Evolutionary conservation across 176 grass and related monocot species (phyloP).

Genomic region (Hyparrhenia diplandra): DNA sequence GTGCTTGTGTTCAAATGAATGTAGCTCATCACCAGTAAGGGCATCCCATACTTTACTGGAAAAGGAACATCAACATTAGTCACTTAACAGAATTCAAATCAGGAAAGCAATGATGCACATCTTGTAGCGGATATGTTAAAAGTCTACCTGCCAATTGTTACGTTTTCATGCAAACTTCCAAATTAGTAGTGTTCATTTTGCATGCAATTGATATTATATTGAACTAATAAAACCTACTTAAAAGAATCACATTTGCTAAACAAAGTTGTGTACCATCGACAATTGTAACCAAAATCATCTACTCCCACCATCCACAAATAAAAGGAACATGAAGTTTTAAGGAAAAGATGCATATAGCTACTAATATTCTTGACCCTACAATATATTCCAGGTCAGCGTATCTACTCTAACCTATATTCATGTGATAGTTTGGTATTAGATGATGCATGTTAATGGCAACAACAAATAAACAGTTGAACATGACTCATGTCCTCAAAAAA

Average conservation of each 20-base stretch:
- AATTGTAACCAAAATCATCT: not conserved
- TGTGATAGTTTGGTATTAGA: not conserved
- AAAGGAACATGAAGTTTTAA: not conserved
- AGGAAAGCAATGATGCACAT: not conserved
- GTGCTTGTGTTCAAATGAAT: constrained; percentile 94
- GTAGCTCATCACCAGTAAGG: constrained; percentile 72
- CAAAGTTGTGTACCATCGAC: not conserved
- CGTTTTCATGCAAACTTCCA: not conserved
- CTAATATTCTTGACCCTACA: not conserved
- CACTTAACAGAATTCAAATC: not conserved
- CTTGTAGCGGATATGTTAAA: too few species aligned
- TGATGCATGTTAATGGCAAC: not conserved
- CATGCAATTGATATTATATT: not conserved
- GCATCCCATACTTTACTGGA: constrained; percentile 95
- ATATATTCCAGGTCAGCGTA: not conserved
- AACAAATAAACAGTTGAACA: not conserved
- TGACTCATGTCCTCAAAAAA: not conserved
- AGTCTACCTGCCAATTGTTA: not conserved
- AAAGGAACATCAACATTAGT: not conserved
- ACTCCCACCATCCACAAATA: not conserved
- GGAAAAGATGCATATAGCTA: not conserved
- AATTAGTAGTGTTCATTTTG: not conserved
- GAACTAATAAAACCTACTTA: not conserved
- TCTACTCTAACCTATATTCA: not conserved
- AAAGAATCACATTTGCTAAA: not conserved